A percentile compares a stretch with the other conserved stretches of the same genome.
These are phyloP conservation scores for Yamadazyma siamensis DNA, from an alignment of 1,139 yeast species.

Conservation along the genomic window DNA sequence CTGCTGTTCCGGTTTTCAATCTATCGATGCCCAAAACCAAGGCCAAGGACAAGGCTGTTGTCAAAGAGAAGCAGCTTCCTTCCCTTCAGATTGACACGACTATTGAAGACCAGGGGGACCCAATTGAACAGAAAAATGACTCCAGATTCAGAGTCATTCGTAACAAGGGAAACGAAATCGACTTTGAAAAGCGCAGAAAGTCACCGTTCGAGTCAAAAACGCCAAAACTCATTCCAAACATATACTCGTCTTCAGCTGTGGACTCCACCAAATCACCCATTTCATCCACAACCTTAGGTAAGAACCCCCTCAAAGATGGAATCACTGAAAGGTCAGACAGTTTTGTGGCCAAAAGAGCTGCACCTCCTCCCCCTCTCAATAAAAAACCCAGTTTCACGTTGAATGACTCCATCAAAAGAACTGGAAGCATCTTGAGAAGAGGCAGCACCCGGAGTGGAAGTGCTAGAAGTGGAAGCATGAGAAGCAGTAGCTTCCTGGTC, in stretches of 20 bases:
- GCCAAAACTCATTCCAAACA: constrained; percentile 42
- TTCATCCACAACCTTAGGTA: constrained; percentile 35
- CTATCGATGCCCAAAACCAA: constrained; percentile 5
- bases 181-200: constrained; percentile 75
- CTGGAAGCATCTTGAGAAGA: constrained; percentile 9
- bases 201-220: constrained; percentile 61
- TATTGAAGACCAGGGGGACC: constrained; percentile 5
- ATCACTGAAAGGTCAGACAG: constrained; percentile 10
- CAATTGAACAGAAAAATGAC: constrained; percentile 1
- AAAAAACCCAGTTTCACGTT: constrained; percentile 11
- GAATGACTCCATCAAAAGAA: constrained; percentile 8
- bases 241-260: constrained; percentile 40
- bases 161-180: constrained; percentile 66
- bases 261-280: constrained; percentile 35
- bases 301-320: constrained; percentile 30
- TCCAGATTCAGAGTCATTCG: constrained; percentile 57
- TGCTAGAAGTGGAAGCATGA: not conserved
- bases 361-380: constrained; percentile 68
- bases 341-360: constrained; percentile 63
- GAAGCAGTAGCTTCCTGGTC: constrained; percentile 8
- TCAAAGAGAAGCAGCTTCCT: constrained; percentile 18
- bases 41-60: constrained; percentile 9
- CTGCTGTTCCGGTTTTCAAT: not conserved
- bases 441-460: no score
- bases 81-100: constrained; percentile 29